Conservation (phyloP, 2,329 filamentous ascomycete genomes). For the Cyanodermella asteris region DNA sequence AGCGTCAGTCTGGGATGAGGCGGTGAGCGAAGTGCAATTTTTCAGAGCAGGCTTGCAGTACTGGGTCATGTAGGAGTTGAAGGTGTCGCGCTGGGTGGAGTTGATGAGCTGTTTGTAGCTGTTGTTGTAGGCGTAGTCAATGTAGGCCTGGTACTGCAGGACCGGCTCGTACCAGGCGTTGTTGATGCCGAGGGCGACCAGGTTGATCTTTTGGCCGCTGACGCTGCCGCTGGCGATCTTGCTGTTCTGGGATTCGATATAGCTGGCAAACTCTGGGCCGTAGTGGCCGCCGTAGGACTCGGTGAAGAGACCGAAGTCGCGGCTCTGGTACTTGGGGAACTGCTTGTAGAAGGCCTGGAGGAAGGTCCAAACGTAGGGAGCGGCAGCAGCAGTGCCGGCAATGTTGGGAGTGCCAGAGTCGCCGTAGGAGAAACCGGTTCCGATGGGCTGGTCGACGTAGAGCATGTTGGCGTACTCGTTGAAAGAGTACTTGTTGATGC, state of each 20-base stretch:
- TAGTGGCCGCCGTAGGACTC: constrained; percentile 16
- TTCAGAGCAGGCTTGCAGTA: constrained; percentile 20
- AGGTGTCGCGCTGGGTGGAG: constrained; percentile 12
- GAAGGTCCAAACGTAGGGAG: constrained; percentile 32
- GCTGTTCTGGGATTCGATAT: constrained; percentile 17
- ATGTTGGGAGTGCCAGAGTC: constrained; percentile 8
- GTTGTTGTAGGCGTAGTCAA: constrained; percentile 26
- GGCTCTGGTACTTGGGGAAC: constrained; percentile 18
- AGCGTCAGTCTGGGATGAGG: too few relatives aligned
- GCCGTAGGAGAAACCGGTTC: constrained; percentile 21
- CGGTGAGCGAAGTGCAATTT: too few relatives aligned
- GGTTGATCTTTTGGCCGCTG: constrained; percentile 22
- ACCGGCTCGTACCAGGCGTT: constrained; percentile 33
- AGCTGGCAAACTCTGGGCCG: constrained; percentile 14
- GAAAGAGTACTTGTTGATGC: constrained; percentile 21
- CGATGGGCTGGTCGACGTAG: constrained; percentile 12
- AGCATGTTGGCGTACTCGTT: constrained; percentile 24
- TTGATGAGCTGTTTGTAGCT: constrained; percentile 22
- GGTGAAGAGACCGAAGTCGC: constrained; percentile 16
- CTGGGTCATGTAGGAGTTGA: constrained; percentile 13
- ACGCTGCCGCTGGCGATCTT: constrained; percentile 16
- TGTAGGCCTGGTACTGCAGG: constrained; percentile 21
- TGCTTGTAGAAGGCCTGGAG: constrained; percentile 24
- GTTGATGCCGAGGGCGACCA: constrained; percentile 34
- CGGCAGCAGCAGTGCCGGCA: constrained; percentile 23